Evolutionary conservation across 1,284 basidiomycete species (phyloP).

Genomic region (Ceratobasidium sp.): DNA sequence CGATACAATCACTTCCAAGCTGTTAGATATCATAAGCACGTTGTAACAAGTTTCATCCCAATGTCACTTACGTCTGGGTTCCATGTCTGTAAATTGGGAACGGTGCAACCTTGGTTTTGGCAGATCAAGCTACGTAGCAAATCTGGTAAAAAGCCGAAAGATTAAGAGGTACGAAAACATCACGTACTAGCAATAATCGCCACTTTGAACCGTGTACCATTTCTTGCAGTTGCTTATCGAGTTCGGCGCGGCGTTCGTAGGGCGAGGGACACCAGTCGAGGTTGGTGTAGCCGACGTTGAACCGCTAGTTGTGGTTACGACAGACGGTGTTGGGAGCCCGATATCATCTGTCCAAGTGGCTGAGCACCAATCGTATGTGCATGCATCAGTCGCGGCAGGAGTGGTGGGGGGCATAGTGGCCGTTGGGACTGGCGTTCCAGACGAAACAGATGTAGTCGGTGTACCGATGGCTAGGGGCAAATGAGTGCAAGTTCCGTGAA

Average conservation of each 20-base stretch:
- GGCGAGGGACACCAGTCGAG: neutral
- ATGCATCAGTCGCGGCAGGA: no score
- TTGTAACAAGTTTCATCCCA: neutral
- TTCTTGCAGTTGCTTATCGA: slow-evolving; percentile 8
- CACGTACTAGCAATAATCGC: slow-evolving; percentile 19
- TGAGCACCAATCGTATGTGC: no score
- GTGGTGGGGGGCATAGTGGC: no score
- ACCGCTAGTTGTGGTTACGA: neutral
- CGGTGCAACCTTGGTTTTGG: slow-evolving; percentile 8
- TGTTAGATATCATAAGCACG: neutral
- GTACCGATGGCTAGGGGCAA: neutral
- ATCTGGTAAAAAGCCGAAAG: neutral
- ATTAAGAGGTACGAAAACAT: neutral
- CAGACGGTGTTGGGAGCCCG: no score
- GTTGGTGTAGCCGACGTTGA: neutral
- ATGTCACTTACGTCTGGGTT: slow-evolving; percentile 3
- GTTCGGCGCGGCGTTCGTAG: slow-evolving; percentile 3
- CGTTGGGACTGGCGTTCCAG: no score
- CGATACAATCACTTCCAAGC: slow-evolving; percentile 6
- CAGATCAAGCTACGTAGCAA: neutral
- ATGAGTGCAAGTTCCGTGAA: neutral
- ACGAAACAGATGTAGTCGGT: neutral
- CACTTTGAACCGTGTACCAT: slow-evolving; percentile 20
- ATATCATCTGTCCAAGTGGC: neutral
- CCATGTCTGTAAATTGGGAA: neutral